phyloP scores from a whole-genome alignment of 1,284 basidiomycete species.

The Porodaedalea pini region DNA sequence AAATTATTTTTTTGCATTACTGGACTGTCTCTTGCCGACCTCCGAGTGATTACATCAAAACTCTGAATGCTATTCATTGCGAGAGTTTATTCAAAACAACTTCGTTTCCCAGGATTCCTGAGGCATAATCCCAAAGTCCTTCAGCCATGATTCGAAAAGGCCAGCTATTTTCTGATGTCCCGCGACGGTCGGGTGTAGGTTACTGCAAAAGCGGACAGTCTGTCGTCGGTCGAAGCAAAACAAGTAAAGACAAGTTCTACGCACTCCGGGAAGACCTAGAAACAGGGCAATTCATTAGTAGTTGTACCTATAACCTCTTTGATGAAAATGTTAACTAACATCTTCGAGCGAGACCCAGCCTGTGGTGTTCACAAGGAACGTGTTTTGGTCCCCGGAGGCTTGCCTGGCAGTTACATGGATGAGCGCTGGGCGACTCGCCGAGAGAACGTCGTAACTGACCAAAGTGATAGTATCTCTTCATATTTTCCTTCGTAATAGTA shows the following conservation, averaged over 20 bases:
- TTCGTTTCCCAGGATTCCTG: constrained; percentile 29
- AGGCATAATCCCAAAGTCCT: constrained; percentile 41
- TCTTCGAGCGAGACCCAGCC: constrained; percentile 53
- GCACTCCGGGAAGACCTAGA: constrained; percentile 43
- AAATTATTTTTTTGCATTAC: too few relatives aligned
- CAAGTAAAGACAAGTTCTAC: constrained; percentile 19
- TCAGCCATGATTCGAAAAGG: constrained; percentile 42
- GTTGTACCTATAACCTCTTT: not conserved
- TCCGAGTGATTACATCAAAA: too few relatives aligned
- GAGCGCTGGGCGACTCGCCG: not conserved
- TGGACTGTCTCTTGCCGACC: too few relatives aligned
- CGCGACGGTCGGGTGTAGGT: constrained; percentile 45
- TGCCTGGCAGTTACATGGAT: constrained; percentile 25
- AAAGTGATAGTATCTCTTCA: constrained; percentile 25
- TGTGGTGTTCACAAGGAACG: constrained; percentile 54
- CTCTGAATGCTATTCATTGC: too few relatives aligned
- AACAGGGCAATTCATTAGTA: not conserved
- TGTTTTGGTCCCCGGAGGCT: constrained; percentile 42
- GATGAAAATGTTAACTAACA: constrained; percentile 24
- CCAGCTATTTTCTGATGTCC: constrained; percentile 49
- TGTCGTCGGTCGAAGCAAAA: not conserved
- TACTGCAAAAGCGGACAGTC: constrained; percentile 31
- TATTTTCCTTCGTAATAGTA: constrained; percentile 51
- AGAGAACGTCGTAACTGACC: constrained; percentile 31
- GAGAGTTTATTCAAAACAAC: not conserved